Evolutionary conservation across 352 stramenopile genomes (phyloP).

Genomic region (Hyaloperonospora arabidopsidis): DNA sequence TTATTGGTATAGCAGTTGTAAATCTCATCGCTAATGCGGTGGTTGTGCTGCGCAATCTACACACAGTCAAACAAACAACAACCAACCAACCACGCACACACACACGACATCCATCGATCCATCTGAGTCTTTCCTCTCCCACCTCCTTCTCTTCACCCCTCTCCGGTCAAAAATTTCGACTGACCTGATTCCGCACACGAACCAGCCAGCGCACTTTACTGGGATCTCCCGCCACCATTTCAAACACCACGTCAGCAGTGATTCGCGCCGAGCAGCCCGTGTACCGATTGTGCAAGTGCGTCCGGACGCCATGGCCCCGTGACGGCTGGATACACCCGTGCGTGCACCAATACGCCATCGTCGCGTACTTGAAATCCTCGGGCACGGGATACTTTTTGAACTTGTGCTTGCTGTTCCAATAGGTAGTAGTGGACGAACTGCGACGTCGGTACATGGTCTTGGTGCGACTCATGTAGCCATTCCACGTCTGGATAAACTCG

Average conservation of each 20-base stretch:
- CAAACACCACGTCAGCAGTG: slow-evolving; percentile 67
- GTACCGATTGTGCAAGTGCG: slow-evolving; percentile 71
- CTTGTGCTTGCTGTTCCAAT: slow-evolving; percentile 71
- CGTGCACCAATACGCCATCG: slow-evolving; percentile 81
- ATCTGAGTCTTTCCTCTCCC: not conserved
- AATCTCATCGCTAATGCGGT: slow-evolving; percentile 70
- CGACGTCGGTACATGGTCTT: slow-evolving; percentile 72
- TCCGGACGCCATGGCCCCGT: slow-evolving; percentile 57
- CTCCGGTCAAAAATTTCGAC: no score
- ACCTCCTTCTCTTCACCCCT: not conserved
- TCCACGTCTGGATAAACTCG: slow-evolving; percentile 58
- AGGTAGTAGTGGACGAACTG: slow-evolving; percentile 60
- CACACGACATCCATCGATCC: not conserved
- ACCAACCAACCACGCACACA: no score
- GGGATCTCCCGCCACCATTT: slow-evolving; percentile 32
- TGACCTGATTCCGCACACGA: slow-evolving; percentile 66
- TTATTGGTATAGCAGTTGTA: slow-evolving; percentile 76
- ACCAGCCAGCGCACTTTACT: slow-evolving; percentile 54
- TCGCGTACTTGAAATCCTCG: slow-evolving; percentile 70
- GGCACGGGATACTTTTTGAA: slow-evolving; percentile 67
- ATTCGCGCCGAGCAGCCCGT: slow-evolving; percentile 67
- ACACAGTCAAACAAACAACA: not conserved
- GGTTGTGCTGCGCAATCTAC: slow-evolving; percentile 70
- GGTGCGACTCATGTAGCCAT: slow-evolving; percentile 51
- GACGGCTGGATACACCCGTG: slow-evolving; percentile 76